phyloP scores from a whole-genome alignment of 164 flowering plant genomes.

The Kalanchoe fedtschenkoi region DNA sequence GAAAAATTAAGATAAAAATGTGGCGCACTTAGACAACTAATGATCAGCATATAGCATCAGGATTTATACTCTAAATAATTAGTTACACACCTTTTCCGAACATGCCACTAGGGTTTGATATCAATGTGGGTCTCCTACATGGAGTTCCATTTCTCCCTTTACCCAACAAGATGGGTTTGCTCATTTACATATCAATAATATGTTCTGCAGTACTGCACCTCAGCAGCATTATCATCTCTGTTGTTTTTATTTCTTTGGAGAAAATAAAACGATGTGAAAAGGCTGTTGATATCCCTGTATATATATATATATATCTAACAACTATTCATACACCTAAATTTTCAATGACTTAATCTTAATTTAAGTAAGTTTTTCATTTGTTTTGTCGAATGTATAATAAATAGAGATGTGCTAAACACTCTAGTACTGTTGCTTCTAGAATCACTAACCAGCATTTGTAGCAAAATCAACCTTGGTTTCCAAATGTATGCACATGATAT shows the following conservation, averaged over 20 bases:
- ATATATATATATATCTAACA: too few relatives aligned
- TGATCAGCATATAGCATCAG: not conserved
- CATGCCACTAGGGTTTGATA: not conserved
- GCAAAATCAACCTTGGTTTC: not conserved
- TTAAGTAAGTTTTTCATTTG: not conserved
- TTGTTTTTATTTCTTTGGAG: too few relatives aligned
- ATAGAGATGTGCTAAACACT: not conserved
- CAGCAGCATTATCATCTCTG: too few relatives aligned
- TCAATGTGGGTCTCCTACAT: not conserved
- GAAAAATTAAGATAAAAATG: not conserved
- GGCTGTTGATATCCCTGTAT: too few relatives aligned
- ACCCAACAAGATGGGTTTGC: constrained; percentile 3
- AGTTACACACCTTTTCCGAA: not conserved
- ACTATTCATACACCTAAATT: too few relatives aligned
- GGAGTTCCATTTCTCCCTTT: constrained; percentile 1
- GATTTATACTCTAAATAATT: not conserved
- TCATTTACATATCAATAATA: not conserved
- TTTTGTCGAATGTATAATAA: not conserved
- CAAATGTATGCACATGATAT: not conserved
- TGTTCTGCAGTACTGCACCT: too few relatives aligned
- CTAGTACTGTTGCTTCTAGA: too few relatives aligned
- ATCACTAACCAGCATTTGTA: too few relatives aligned
- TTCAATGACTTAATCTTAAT: too few relatives aligned
- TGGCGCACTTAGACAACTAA: not conserved
- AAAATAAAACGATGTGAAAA: too few relatives aligned